Base-by-base conservation (phyloP, 805 yeast species). In the Nakazawaea pomicola region DNA sequence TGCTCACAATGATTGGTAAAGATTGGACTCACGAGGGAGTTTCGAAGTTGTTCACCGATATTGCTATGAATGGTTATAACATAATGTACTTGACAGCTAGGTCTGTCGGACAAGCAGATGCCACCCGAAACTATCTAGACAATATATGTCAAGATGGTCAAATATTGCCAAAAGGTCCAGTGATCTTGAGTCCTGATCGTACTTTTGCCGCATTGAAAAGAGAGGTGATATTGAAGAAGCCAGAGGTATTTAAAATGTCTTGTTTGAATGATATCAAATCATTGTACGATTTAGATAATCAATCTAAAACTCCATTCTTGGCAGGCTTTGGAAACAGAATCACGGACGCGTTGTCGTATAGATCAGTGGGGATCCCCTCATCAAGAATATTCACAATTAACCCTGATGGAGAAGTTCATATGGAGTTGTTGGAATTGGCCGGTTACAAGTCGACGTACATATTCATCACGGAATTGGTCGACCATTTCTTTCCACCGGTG, bases 21-120 rank as follows among this genome's bases (percentile, higher is more conserved):
- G 99, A 93, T 65, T 93, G 99, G 99, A 93, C 99, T 0, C 99
- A 93, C 58, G 76, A 80, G 2, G 99, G 99, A 24, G 99, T 93
- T 30, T 96, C 97, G 2, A 80, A 81, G 54, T 65, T 93, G 43
- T 93, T 90, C 57, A 78, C 78, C n/a, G 99, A 93, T 58, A 93
- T 93, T 47, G 56, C 72, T 33, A 64, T 73, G 44, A 93, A 93
- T 56, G 98, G 99, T 0, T 93, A 91, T 67, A 89, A 93, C 55
- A 82, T 93, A 40, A 74, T 93, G 76, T 93, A 93, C 60, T 67
- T 93, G 50, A 93, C 99, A 0, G 95, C 99, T 0, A 74, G 99
- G 49, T 82, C 95, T 10, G 96, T 88, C 1, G 99, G 99, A 0
- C 91, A 86, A 53, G 95, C 98, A 0, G 98, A 93, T 55, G 72